phyloP scores from a whole-genome alignment of 2,329 filamentous ascomycete species.

The Fusarium anthophilum region DNA sequence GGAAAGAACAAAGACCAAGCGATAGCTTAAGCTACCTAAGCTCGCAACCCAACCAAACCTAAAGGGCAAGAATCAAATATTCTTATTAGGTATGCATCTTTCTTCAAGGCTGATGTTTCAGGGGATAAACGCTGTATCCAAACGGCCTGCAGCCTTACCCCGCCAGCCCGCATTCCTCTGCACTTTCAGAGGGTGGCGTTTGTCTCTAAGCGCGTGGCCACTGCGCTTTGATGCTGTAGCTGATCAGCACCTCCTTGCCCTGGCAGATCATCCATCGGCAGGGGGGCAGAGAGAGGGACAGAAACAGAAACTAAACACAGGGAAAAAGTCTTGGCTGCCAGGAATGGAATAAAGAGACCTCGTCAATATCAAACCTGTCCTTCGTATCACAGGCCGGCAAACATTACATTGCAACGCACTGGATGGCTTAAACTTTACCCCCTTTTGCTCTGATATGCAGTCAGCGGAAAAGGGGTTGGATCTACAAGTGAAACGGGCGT shows the following conservation, averaged over 20 bases:
- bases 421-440: not conserved
- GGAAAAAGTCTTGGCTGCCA: conserved; percentile 16
- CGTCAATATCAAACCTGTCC: conserved; percentile 9
- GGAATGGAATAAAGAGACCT: conserved; percentile 24
- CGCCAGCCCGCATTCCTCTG: conserved; percentile 31
- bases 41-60: not conserved
- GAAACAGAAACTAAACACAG: not conserved
- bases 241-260: conserved; percentile 16
- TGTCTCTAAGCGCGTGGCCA: conserved; percentile 28
- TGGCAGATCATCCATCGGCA: conserved; percentile 12
- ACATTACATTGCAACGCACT: conserved; percentile 7
- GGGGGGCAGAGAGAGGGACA: conserved; percentile 7
- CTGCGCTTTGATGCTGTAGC: conserved; percentile 23
- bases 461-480: conserved; percentile 25
- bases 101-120: conserved; percentile 17
- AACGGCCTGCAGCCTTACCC: conserved; percentile 29
- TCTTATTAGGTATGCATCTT: not conserved
- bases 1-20: conserved; percentile 17
- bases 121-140: conserved; percentile 24
- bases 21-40: not conserved
- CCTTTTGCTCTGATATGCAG: conserved; percentile 4
- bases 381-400: conserved; percentile 23
- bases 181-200: conserved; percentile 15
- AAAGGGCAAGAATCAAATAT: conserved; percentile 4
- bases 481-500: conserved; percentile 13